A percentile compares a stretch with the other conserved stretches of the same genome.
Evolutionary conservation across 805 yeast species (phyloP).

Genomic region (Teunomyces barrocoloradensis): DNA sequence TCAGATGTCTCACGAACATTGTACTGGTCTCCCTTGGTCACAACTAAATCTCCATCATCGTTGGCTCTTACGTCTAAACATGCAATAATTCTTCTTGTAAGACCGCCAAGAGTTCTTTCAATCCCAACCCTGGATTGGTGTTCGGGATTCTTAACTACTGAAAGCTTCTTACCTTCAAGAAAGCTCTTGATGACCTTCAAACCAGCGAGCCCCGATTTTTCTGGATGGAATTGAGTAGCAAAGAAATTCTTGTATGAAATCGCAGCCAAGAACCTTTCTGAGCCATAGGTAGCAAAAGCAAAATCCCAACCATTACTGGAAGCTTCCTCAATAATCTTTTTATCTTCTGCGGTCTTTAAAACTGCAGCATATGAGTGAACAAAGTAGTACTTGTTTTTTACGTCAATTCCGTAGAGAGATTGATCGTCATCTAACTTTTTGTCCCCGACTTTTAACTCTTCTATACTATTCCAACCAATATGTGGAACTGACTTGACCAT

Average conservation of each 20-base stretch:
- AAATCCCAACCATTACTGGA: slow-evolving; percentile 61
- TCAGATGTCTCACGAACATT: slow-evolving; percentile 75
- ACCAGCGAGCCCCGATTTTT: slow-evolving; percentile 92
- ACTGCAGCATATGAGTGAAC: slow-evolving; percentile 93
- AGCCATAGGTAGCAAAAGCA: slow-evolving; percentile 70
- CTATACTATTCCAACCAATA: slow-evolving; percentile 87
- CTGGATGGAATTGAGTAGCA: slow-evolving; percentile 99
- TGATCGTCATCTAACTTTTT: slow-evolving; percentile 20
- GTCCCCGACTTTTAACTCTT: slow-evolving; percentile 21
- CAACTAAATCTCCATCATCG: slow-evolving; percentile 93
- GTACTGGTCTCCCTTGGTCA: slow-evolving; percentile 97
- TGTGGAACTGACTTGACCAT: slow-evolving; percentile 84
- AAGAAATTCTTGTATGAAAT: slow-evolving; percentile 71
- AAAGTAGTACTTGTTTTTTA: slow-evolving; percentile 76
- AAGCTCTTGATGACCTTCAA: slow-evolving; percentile 72
- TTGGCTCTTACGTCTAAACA: slow-evolving; percentile 96
- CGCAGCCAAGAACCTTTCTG: slow-evolving; percentile 82
- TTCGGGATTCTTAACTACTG: slow-evolving; percentile 22
- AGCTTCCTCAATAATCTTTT: slow-evolving; percentile 25
- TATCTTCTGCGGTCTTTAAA: slow-evolving; percentile 32
- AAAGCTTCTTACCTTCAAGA: slow-evolving; percentile 45
- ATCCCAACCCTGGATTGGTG: slow-evolving; percentile 22
- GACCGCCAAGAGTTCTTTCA: slow-evolving; percentile 50
- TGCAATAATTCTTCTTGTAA: slow-evolving; percentile 90
- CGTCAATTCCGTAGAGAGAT: slow-evolving; percentile 61